These are phyloP conservation scores for Trapa incisa DNA, from an alignment of 345 rosid species.

Conservation along the genomic window DNA sequence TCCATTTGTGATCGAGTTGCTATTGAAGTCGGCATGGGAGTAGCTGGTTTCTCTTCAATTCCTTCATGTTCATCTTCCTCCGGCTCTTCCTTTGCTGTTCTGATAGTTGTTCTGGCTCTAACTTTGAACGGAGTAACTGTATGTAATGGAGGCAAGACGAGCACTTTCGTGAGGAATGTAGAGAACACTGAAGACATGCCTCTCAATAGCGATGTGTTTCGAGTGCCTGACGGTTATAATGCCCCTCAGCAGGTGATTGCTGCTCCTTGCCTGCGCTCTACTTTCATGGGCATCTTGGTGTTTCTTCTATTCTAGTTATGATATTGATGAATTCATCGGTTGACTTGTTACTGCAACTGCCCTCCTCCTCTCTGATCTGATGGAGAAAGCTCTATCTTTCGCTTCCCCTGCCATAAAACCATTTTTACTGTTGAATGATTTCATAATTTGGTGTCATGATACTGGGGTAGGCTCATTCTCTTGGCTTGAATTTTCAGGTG, in stretches of 20 bases:
- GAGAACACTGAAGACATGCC: slow-evolving; percentile 32
- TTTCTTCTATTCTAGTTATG: background rate
- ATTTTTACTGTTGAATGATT: no score
- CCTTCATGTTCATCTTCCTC: no score
- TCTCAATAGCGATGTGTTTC: slow-evolving; percentile 26
- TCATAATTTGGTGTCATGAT: no score
- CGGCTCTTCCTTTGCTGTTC: background rate
- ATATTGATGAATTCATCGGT: no score
- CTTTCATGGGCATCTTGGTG: background rate
- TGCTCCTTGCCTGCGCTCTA: background rate
- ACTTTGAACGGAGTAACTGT: slow-evolving; percentile 4
- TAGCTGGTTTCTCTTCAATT: background rate
- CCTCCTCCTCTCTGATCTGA: no score
- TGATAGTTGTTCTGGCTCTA: slow-evolving; percentile 3
- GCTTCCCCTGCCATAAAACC: no score
- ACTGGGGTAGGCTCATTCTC: background rate
- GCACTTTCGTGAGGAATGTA: slow-evolving; percentile 25
- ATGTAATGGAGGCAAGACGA: slow-evolving; percentile 24
- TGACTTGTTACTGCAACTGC: background rate
- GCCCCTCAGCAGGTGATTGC: slow-evolving; percentile 33
- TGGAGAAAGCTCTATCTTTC: no score
- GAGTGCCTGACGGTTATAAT: slow-evolving; percentile 27
- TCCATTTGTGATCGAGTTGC: no score
- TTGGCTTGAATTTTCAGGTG: slow-evolving; percentile 17
- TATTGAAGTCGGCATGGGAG: background rate